Evolutionary conservation across 345 rosid genomes (phyloP), one percentile per base, ranked within the genome.

Genomic region (Brassica carinata): DNA sequence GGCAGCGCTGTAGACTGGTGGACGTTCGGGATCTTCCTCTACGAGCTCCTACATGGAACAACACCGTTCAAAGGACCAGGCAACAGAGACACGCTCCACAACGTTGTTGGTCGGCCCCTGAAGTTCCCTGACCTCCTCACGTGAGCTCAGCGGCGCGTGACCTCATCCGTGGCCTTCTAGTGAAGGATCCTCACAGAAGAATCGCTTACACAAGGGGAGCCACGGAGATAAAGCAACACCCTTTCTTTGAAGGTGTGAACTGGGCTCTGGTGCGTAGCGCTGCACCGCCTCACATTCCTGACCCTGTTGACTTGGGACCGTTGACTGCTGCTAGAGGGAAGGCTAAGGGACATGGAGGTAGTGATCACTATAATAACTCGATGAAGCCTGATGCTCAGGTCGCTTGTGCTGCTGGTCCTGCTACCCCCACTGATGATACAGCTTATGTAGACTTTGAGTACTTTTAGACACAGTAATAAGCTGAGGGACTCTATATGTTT

Each of bases 1-100:
- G 98, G 99, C 1, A 94, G 98, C 51, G 99, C 98, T 1, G 99
- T 95, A 3, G 98, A 95, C 79, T 95, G 99, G 99, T 95, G 97
- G 98, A 95, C 97, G 9, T 95, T 90, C n/a, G 98, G 98, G 18
- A 93, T 95, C 59, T 95, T 95, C 86, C 80, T 95, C 11, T 95
- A 93, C 29, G 99, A 95, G 72, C 90, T 93, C 11, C 70, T 95
- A 76, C 94, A 91, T 33, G 97, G 97, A 53, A 87, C 92, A 38
- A 95, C 99, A 0, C 99, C 99, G 0, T 95, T 95, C 83, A 93
- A 95, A 30, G 98, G 99, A 4, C 85, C 87, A 6, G 99, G 96
- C 8, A 94, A 94, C 36, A 79, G 96, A 15, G 99, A 94, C 17
- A 95, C 98, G 5, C 85, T 95, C 3, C 86, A 86, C 86, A 95